Percentiles rank a stretch among this genome's conserved stretches.
Conservation (phyloP, 2,329 filamentous ascomycete species). For the Trichoderma gracile region DNA sequence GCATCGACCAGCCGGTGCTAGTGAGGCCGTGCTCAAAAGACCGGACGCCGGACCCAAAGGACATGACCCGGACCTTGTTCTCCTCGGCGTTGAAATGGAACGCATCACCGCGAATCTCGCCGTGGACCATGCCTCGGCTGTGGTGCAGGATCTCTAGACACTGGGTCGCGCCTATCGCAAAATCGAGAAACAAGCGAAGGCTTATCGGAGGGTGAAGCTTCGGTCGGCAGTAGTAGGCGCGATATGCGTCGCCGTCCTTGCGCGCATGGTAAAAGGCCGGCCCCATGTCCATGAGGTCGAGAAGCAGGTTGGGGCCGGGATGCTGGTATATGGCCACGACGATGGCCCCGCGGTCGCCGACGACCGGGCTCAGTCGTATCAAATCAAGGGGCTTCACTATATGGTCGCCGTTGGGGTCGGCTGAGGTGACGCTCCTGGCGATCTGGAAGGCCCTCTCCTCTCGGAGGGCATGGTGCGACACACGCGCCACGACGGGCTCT, state of each 20-base stretch:
- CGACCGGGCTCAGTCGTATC: conserved; percentile 66
- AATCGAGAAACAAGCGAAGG: conserved; percentile 79
- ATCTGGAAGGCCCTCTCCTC: conserved; percentile 88
- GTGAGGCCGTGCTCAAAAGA: conserved; percentile 88
- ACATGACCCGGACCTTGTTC: conserved; percentile 73
- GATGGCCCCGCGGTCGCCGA: conserved; percentile 69
- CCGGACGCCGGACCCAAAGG: conserved; percentile 81
- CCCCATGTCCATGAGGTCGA: conserved; percentile 72
- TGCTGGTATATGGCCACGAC: conserved; percentile 80
- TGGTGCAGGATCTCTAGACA: conserved; percentile 92
- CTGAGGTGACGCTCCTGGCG: conserved; percentile 68
- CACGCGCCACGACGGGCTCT: conserved; percentile 72
- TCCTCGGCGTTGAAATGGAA: conserved; percentile 80
- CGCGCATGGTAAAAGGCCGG: conserved; percentile 67
- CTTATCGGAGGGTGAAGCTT: conserved; percentile 62
- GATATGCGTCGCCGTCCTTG: conserved; percentile 54
- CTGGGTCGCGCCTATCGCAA: conserved; percentile 83
- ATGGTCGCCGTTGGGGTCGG: conserved; percentile 72
- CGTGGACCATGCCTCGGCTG: conserved; percentile 80
- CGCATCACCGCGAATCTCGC: conserved; percentile 85
- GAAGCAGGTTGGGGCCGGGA: conserved; percentile 72
- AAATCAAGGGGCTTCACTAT: conserved; percentile 81
- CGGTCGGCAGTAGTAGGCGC: conserved; percentile 48
- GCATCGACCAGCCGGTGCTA: conserved; percentile 79
- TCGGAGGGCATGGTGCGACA: conserved; percentile 79